Evolutionary conservation across 2,329 filamentous ascomycete species (phyloP), one percentile per base, ranked within the genome.

Genomic region (Cladorrhinum sp.): DNA sequence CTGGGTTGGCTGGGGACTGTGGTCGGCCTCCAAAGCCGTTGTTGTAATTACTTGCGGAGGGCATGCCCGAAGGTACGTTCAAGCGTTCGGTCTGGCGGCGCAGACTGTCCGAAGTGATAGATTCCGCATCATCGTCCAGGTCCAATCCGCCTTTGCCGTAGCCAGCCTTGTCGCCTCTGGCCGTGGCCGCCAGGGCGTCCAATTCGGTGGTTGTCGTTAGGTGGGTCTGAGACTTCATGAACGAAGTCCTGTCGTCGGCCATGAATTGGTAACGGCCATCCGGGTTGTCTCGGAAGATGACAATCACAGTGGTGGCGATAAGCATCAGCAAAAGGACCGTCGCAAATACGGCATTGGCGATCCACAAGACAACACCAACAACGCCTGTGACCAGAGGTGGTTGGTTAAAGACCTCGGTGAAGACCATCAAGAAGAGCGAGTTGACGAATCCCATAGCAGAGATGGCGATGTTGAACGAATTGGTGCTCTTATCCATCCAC

Each of bases 401-500:
- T 67, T 92, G 88, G 66, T 89, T 87, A 76, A 97, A 97, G 53
- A 96, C 85, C 63, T 89, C 84, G 23, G 91, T 91, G 79, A 96
- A 96, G 69, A 97, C 85, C 59, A 98, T 81, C 33, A 97, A 79
- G 80, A 96, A 96, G 73, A 97, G 87, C 59, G 89, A 84, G 76
- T 95, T 96, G 70, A 97, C 74, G 75, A 97, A 96, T 80, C 96
- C 97, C 76, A 96, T 82, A 51, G 86, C 89, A 64, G 87, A 89
- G 70, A 97, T 97, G 63, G 92, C 85, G 71, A 98, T 96, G 78
- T 97, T 97, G 83, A 96, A 96, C 53, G 88, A 88, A 76, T 97
- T 98, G 64, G 92, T 96, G 79, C 93, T 94, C 86, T 96, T 96
- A 82, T 97, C 94, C 94, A 98, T 98, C 89, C 92, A 98, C 18